Evolutionary conservation across 2,329 filamentous ascomycete genomes (phyloP).

Genomic region (Thelonectria olida): DNA sequence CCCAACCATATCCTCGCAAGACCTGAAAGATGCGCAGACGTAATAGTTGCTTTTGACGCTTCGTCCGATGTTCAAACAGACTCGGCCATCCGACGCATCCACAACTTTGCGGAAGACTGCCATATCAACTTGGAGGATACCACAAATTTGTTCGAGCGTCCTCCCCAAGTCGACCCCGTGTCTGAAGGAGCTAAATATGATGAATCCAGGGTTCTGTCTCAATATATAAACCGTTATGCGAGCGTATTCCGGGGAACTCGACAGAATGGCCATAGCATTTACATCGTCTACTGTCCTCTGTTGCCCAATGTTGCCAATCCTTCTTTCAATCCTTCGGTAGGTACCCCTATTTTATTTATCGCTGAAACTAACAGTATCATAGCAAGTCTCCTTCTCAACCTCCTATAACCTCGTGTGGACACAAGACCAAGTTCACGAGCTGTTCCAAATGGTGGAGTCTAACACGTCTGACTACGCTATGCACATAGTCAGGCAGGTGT

Average conservation of each 20-base stretch:
- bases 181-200: accelerated
- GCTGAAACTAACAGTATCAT: not conserved
- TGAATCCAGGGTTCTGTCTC: not conserved
- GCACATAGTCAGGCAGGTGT: conserved; percentile 23
- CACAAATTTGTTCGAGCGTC: not conserved
- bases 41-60: conserved; percentile 32
- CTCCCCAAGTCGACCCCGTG: accelerated
- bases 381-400: conserved; percentile 32
- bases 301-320: conserved; percentile 24
- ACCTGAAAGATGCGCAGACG: conserved; percentile 23
- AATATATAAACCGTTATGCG: conserved; percentile 17
- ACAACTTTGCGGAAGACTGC: conserved; percentile 35
- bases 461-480: conserved; percentile 28
- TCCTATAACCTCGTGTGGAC: conserved; percentile 38
- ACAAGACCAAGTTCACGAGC: conserved; percentile 24
- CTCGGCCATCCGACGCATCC: conserved; percentile 27
- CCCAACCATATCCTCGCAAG: conserved; percentile 32
- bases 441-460: conserved; percentile 15
- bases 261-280: conserved; percentile 15
- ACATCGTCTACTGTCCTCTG: conserved; percentile 32
- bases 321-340: conserved; percentile 26
- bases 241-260: conserved; percentile 27
- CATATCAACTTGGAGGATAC: conserved; percentile 19
- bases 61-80: conserved; percentile 31
- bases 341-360: not conserved